Conservation (phyloP, 2,329 filamentous ascomycete genomes). For the Dendrostoma leiphaemia region DNA sequence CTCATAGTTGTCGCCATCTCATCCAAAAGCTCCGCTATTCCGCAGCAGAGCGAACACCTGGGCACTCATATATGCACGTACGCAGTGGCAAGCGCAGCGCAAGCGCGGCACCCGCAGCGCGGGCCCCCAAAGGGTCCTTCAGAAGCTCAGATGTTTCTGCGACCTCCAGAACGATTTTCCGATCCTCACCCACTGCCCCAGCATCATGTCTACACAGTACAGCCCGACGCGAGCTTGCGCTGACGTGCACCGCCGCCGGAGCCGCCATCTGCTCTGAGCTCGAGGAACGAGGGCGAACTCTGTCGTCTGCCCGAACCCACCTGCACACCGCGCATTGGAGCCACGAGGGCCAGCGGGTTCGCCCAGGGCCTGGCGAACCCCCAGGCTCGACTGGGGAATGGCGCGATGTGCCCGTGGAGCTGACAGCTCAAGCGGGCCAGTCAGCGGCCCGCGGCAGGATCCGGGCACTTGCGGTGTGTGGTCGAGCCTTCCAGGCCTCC, state of each 20-base stretch:
- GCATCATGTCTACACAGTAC: neutral
- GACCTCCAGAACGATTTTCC: neutral
- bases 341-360: neutral
- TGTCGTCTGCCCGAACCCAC: neutral
- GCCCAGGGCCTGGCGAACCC: slow-evolving; percentile 3
- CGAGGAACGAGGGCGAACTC: neutral
- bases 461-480: slow-evolving; percentile 9
- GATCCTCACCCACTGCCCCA: neutral
- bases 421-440: slow-evolving; percentile 2
- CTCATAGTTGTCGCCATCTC: neutral
- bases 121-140: neutral
- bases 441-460: slow-evolving; percentile 6
- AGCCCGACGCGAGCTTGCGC: neutral
- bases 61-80: neutral
- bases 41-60: neutral
- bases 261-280: neutral
- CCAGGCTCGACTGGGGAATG: slow-evolving; percentile 11
- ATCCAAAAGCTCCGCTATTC: neutral
- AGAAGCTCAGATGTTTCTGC: neutral
- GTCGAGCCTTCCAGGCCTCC: neutral
- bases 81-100: too few relatives aligned
- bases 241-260: neutral
- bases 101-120: neutral
- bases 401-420: slow-evolving; percentile 4
- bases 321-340: slow-evolving; percentile 9